These are phyloP conservation scores for Iris pallida DNA, from an alignment of 116 monocot genomes.

Conservation along the genomic window DNA sequence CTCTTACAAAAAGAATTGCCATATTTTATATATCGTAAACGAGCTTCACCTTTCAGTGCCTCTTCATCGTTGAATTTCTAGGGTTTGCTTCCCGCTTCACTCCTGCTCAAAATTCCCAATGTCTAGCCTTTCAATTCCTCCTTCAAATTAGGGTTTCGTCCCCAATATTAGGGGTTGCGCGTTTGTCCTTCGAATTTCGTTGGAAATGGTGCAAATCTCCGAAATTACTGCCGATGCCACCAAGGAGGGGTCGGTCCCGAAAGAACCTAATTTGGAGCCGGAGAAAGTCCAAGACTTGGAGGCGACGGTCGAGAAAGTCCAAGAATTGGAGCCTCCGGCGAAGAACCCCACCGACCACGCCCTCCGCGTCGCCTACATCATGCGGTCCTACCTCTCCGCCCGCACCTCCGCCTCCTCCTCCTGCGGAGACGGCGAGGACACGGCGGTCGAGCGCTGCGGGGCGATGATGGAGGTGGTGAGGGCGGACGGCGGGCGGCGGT, in stretches of 20 bases:
- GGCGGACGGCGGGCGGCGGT: slow-evolving; percentile 26
- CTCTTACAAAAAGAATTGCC: no score
- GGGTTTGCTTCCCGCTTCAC: no score
- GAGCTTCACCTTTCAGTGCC: no score
- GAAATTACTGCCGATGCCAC: slow-evolving; percentile 14
- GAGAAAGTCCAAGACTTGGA: not conserved
- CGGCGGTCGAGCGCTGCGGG: slow-evolving; percentile 24
- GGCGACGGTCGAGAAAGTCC: no score
- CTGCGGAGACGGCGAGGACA: not conserved
- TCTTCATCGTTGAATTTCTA: no score
- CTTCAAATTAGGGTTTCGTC: not conserved
- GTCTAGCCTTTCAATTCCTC: no score
- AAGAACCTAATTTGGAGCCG: not conserved
- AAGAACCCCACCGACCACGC: slow-evolving; percentile 35
- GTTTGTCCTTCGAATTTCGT: not conserved
- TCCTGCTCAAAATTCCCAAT: no score
- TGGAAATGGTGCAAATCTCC: slow-evolving; percentile 30
- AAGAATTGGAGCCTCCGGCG: not conserved
- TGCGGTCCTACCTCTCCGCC: slow-evolving; percentile 39
- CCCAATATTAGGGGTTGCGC: not conserved
- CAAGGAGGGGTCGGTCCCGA: not conserved
- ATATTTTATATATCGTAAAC: no score
- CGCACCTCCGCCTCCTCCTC: not conserved
- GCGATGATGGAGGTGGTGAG: slow-evolving; percentile 51
- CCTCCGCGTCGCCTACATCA: slow-evolving; percentile 49